Evolutionary conservation across 805 yeast genomes (phyloP).

Genomic region (Ogataea polymorpha): DNA sequence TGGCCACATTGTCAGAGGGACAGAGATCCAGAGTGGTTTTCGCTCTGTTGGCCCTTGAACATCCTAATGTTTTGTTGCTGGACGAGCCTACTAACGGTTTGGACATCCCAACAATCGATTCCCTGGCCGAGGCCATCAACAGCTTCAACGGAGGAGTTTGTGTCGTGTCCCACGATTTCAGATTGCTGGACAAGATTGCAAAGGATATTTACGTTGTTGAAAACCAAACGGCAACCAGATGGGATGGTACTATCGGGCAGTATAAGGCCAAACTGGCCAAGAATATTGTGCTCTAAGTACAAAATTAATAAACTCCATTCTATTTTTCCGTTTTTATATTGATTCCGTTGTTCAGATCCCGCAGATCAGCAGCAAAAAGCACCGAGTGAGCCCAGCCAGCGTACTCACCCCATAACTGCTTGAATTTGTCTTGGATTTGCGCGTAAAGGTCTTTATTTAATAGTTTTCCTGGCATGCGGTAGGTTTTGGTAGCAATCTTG

Average conservation of each 20-base stretch:
- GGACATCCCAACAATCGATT: constrained; percentile 97
- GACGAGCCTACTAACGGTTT: constrained; percentile 99
- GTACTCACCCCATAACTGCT: constrained; percentile 75
- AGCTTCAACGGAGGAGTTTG: constrained; percentile 97
- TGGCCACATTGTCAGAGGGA: constrained; percentile 98
- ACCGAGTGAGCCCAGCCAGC: constrained; percentile 99
- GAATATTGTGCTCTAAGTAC: constrained; percentile 66
- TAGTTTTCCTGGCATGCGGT: constrained; percentile 47
- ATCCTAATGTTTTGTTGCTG: constrained; percentile 89
- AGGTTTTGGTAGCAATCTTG: constrained; percentile 83
- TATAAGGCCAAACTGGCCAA: constrained; percentile 94
- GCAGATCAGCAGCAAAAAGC: constrained; percentile 79
- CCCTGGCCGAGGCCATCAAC: constrained; percentile 93
- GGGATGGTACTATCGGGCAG: constrained; percentile 89
- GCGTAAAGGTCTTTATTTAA: constrained; percentile 52
- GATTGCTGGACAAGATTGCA: constrained; percentile 94
- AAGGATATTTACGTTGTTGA: constrained; percentile 96
- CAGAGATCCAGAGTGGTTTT: constrained; percentile 99
- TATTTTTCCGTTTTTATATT: constrained; percentile 29
- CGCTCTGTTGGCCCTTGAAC: constrained; percentile 90
- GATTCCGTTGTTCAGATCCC: constrained; percentile 67
- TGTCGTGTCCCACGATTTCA: constrained; percentile 98
- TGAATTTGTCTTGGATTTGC: constrained; percentile 57
- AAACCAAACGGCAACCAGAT: constrained; percentile 90
- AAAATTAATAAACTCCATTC: constrained; percentile 3